phyloP scores from a whole-genome alignment of 2,329 filamentous ascomycete species.

The Fusarium continuum region DNA sequence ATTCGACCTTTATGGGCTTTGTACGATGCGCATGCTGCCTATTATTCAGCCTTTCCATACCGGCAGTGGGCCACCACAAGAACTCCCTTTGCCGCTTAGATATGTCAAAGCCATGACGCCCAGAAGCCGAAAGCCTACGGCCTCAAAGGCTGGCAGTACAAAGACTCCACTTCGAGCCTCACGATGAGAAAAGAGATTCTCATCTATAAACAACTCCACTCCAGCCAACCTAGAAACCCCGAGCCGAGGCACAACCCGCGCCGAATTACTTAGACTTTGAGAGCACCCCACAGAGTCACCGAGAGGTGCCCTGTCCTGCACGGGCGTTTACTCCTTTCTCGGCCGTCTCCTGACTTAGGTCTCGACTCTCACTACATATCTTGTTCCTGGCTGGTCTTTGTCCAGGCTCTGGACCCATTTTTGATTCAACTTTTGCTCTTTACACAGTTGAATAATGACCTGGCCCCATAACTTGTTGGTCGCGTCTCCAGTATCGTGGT shows the following conservation, averaged over 20 bases:
- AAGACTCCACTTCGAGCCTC: conserved; percentile 22
- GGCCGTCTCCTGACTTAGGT: neutral
- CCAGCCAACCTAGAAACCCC: conserved; percentile 3
- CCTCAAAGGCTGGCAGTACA: neutral
- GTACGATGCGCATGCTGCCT: conserved; percentile 15
- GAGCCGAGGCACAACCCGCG: conserved; percentile 23
- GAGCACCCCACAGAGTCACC: conserved; percentile 21
- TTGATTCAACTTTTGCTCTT: neutral
- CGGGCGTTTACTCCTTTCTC: neutral
- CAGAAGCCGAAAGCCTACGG: conserved; percentile 9
- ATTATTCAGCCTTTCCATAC: conserved; percentile 9
- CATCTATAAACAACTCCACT: conserved; percentile 13
- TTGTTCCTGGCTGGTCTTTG: neutral
- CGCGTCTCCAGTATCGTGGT: neutral
- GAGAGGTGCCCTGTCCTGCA: neutral
- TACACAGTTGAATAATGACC: neutral
- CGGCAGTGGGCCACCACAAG: neutral
- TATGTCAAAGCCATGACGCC: conserved; percentile 15
- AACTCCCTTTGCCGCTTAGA: neutral
- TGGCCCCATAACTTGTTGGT: conserved; percentile 1
- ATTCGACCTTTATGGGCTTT: conserved; percentile 15
- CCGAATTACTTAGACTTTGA: conserved; percentile 14
- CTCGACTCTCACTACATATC: neutral
- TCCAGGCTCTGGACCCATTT: neutral
- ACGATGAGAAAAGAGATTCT: conserved; percentile 1